phyloP scores from a whole-genome alignment of 2,329 filamentous ascomycete species.

The Pseudogymnoascus sp. region DNA sequence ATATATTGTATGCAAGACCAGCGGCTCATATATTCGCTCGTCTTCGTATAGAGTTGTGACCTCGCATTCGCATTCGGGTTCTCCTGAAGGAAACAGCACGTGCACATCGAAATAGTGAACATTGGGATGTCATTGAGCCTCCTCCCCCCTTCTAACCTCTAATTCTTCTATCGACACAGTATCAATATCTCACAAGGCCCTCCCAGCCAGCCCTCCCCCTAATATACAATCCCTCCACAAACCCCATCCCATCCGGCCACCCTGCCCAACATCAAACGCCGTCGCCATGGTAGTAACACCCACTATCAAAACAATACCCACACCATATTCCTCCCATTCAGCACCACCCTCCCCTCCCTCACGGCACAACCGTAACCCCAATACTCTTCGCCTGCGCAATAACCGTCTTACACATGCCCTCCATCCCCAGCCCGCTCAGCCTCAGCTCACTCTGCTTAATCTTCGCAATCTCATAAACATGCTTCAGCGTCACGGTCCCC shows the following conservation, averaged over 20 bases:
- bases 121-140: neutral
- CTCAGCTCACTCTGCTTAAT: slow-evolving; percentile 79
- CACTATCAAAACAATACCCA: neutral
- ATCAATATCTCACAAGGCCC: neutral
- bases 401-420: slow-evolving; percentile 64
- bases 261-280: slow-evolving; percentile 20
- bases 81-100: neutral
- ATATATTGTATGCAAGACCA: neutral
- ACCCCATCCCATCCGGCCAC: neutral
- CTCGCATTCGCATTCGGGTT: neutral
- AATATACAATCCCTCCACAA: neutral
- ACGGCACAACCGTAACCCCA: slow-evolving; percentile 63
- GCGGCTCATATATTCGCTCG: neutral
- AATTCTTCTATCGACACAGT: neutral
- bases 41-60: neutral
- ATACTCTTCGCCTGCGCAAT: slow-evolving; percentile 70
- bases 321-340: neutral
- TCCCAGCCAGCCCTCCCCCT: neutral
- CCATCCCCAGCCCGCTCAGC: slow-evolving; percentile 60
- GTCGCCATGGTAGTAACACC: slow-evolving; percentile 20
- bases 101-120: neutral
- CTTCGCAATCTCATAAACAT: slow-evolving; percentile 94
- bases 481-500: slow-evolving; percentile 86
- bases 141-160: neutral
- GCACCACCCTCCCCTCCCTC: neutral